phyloP scores from a whole-genome alignment of 345 rosid species.

The Citrus sp. region DNA sequence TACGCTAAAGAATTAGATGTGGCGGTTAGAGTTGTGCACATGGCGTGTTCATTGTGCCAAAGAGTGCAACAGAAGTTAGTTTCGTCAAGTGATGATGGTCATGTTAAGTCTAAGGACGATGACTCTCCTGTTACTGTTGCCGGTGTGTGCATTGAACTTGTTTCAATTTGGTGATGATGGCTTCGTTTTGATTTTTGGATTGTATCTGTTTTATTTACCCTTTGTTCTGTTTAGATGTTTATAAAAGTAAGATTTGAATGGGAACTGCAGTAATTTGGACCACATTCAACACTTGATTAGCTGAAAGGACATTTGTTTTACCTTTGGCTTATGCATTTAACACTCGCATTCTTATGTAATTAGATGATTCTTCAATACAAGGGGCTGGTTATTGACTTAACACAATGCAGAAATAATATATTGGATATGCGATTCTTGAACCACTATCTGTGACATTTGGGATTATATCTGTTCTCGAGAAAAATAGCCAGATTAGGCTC shows the following conservation, averaged over 20 bases:
- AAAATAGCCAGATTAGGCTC: not conserved
- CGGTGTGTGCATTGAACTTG: constrained; percentile 38
- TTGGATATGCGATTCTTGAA: not conserved
- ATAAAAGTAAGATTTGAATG: not conserved
- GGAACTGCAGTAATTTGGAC: not conserved
- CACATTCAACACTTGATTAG: not conserved
- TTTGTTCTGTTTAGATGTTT: not conserved
- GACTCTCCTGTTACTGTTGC: constrained; percentile 94
- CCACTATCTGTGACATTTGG: not conserved
- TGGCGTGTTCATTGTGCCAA: constrained; percentile 79
- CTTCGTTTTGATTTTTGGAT: constrained; percentile 1
- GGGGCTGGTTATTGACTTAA: not conserved
- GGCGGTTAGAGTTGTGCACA: constrained; percentile 76
- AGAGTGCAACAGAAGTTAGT: constrained; percentile 61
- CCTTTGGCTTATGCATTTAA: not conserved
- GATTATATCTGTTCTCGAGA: not conserved
- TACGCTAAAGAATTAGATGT: constrained; percentile 61
- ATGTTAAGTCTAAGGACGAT: constrained; percentile 71
- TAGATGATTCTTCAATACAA: not conserved
- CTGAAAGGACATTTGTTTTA: not conserved
- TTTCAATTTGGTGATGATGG: not conserved
- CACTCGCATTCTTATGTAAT: not conserved
- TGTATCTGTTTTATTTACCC: not conserved
- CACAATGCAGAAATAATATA: not conserved
- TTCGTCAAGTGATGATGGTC: constrained; percentile 27